Evolutionary conservation across 2,329 filamentous ascomycete genomes (phyloP).

Genomic region (Pyrenochaeta sp.): DNA sequence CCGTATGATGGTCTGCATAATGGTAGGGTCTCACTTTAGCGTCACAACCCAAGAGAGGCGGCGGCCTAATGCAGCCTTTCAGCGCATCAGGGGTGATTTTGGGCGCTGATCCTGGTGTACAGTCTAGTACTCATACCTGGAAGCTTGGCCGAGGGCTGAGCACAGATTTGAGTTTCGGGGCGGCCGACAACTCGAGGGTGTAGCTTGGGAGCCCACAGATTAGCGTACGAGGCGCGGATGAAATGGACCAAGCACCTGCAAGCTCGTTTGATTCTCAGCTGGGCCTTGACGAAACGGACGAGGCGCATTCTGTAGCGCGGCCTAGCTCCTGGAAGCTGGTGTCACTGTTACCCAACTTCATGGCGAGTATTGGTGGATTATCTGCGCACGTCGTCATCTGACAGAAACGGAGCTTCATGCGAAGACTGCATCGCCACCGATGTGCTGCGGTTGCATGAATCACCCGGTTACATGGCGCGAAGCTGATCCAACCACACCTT

Average conservation of each 20-base stretch:
- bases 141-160: slow-evolving; percentile 8
- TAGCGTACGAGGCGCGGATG: slow-evolving; percentile 5
- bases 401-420: slow-evolving; percentile 15
- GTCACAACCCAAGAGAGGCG: slow-evolving; percentile 13
- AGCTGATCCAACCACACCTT: slow-evolving; percentile 12
- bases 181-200: slow-evolving; percentile 8
- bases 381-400: too few relatives aligned
- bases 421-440: slow-evolving; percentile 15
- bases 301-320: slow-evolving; percentile 4
- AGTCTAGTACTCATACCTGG: slow-evolving; percentile 7
- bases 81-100: too few relatives aligned
- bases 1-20: slow-evolving; percentile 19
- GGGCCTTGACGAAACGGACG: background rate
- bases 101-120: slow-evolving; percentile 16
- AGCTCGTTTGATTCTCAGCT: slow-evolving; percentile 2
- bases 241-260: slow-evolving; percentile 2
- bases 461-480: slow-evolving; percentile 3
- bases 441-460: slow-evolving; percentile 4
- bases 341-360: too few relatives aligned
- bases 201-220: slow-evolving; percentile 2
- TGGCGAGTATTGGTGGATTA: too few relatives aligned
- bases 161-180: slow-evolving; percentile 17
- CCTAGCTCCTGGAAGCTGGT: slow-evolving; percentile 10
- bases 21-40: slow-evolving; percentile 12
- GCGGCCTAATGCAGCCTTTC: too few relatives aligned